Percentiles rank a stretch among this genome's conserved stretches.
phyloP scores from a whole-genome alignment of 75 land plant genomes.

The Larix kaempferi region DNA sequence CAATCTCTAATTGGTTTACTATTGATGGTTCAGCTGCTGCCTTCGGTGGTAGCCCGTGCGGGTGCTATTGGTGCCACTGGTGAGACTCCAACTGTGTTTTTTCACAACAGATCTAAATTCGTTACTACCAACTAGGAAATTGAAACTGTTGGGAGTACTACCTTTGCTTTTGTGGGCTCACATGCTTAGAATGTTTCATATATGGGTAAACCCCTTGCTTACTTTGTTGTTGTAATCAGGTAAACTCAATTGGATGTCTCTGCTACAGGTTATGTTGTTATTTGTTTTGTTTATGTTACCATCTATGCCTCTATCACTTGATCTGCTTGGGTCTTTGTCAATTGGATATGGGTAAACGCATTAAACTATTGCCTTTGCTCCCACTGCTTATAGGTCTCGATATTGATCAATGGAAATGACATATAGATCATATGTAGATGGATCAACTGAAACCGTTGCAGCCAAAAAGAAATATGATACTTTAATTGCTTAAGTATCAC shows the following conservation, averaged over 20 bases:
- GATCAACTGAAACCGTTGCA: not conserved
- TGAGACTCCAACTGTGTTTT: not conserved
- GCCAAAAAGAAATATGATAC: no score
- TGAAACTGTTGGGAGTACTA: not conserved
- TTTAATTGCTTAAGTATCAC: not conserved
- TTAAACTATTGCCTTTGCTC: not conserved
- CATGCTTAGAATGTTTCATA: not conserved
- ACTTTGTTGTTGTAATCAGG: not conserved
- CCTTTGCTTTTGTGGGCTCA: not conserved
- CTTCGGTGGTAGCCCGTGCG: not conserved
- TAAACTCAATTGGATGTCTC: not conserved
- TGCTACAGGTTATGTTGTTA: not conserved
- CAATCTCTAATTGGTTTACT: not conserved
- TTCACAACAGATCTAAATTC: not conserved
- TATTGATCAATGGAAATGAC: not conserved
- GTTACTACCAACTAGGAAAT: not conserved
- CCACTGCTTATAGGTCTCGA: not conserved
- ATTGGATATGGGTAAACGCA: not conserved
- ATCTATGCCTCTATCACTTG: not conserved
- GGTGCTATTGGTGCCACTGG: conserved; percentile 1
- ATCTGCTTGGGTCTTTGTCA: not conserved
- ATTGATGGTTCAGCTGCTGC: not conserved
- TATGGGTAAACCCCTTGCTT: not conserved
- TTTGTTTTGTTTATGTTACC: not conserved
- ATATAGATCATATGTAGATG: not conserved